Evolutionary conservation across 1,284 basidiomycete genomes (phyloP), one percentile per base, ranked within the genome.

Genomic region (Boletus mariae): DNA sequence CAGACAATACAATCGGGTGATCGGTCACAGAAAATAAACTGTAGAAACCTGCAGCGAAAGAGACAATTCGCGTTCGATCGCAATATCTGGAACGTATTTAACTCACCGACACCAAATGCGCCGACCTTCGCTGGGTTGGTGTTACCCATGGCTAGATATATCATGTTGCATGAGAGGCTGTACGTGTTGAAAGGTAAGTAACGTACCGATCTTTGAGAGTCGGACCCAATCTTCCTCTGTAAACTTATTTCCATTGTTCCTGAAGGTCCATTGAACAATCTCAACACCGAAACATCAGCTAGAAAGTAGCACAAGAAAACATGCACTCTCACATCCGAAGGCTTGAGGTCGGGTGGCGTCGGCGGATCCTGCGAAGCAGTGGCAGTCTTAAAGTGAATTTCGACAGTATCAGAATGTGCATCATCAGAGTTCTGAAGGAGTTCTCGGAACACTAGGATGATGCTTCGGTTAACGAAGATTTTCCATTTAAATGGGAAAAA

Each of bases 391-490:
- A 94, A 94, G 55, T 79, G 80, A 56, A 94, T 90, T 68, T 93
- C 87, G 5, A 90, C 92, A 42, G 80, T 73, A 47, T 79, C 80
- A 6, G 93, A 90, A 37, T 83, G 84, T 0, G 92, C 94, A 72
- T 98, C 94, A 67, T 98, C 94, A 11, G 94, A 94, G 68, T 98
- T 98, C 74, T 98, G 79, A 3, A 98, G 75, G 11, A 98, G 82
- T 70, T 98, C 94, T 44, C 94, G 82, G 64, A 94, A 95, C 41
- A 95, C 90, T 80, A 45, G 8, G 13, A 34, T n/a, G 38, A 32
- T 25, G 15, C 35, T 37, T 37, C n/a, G 15, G n/a, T 37, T 37
- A 15, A 51, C 7, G 11, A 23, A 17, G 15, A 25, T 28, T 15
- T 23, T 37, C 35, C 35, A 37, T 17, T n/a, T 35, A 10, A 35